Percentiles rank a stretch among this genome's conserved stretches.
Evolutionary conservation across 768 basidiomycete genomes (phyloP).

Genomic region (Pisolithus sp.): DNA sequence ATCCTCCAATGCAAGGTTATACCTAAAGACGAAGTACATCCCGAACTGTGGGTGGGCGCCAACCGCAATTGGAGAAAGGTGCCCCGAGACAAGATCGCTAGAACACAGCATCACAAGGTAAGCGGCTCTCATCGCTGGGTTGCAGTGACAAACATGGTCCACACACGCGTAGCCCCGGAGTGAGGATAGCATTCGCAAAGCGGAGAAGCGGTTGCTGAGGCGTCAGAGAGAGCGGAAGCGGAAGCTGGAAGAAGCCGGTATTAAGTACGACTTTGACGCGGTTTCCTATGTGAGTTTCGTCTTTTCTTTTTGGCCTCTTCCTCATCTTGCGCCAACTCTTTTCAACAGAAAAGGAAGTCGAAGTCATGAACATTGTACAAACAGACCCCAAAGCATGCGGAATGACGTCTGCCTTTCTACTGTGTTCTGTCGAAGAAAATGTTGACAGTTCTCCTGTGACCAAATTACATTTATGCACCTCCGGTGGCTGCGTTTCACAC

Average conservation of each 20-base stretch:
- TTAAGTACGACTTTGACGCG: slow-evolving; percentile 80
- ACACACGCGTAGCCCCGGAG: slow-evolving; percentile 54
- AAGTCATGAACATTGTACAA: slow-evolving; percentile 12
- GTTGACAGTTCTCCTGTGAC: too few species aligned
- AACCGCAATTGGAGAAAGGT: slow-evolving; percentile 85
- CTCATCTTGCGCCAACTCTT: not conserved
- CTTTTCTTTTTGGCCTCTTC: slow-evolving; percentile 21
- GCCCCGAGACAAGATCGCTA: slow-evolving; percentile 64
- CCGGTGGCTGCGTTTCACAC: too few species aligned
- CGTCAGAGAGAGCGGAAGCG: slow-evolving; percentile 73
- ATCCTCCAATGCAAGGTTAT: slow-evolving; percentile 87
- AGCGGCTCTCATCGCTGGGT: slow-evolving; percentile 2
- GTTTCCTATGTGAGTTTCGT: slow-evolving; percentile 69
- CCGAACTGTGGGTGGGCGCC: slow-evolving; percentile 94
- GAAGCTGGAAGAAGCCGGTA: slow-evolving; percentile 74
- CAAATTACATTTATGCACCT: too few species aligned
- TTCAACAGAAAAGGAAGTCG: slow-evolving; percentile 31
- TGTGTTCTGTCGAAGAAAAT: too few species aligned
- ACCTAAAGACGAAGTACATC: slow-evolving; percentile 85
- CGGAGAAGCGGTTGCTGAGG: slow-evolving; percentile 62
- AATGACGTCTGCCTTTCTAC: too few species aligned
- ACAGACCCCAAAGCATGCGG: too few species aligned
- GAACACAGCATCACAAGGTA: slow-evolving; percentile 81
- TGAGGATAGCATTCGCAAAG: slow-evolving; percentile 56
- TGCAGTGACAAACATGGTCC: not conserved